A percentile compares a stretch with the other conserved stretches of the same genome.
Evolutionary conservation across 2,329 filamentous ascomycete species (phyloP).

Genomic region (Phialemonium atrogriseum): DNA sequence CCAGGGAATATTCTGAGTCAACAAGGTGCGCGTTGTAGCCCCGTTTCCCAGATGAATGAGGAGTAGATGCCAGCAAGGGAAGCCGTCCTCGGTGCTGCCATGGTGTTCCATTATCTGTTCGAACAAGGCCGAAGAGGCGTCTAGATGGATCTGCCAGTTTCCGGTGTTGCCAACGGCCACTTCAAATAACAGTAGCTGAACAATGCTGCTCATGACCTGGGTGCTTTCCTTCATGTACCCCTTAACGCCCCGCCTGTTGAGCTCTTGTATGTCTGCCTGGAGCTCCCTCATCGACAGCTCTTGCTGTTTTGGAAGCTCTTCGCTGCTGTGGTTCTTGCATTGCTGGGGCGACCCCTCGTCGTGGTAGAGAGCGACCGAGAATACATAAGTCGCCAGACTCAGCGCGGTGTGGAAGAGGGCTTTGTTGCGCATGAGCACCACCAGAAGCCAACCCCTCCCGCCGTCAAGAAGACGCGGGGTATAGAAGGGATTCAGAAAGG

Average conservation of each 20-base stretch:
- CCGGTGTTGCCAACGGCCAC: slow-evolving; percentile 22
- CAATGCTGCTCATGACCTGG: slow-evolving; percentile 27
- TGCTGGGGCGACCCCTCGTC: neutral
- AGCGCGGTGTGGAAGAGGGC: slow-evolving; percentile 49
- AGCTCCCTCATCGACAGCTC: slow-evolving; percentile 18
- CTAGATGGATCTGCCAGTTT: slow-evolving; percentile 34
- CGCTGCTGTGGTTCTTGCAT: slow-evolving; percentile 12
- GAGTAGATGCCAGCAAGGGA: slow-evolving; percentile 13
- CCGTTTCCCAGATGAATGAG: slow-evolving; percentile 13
- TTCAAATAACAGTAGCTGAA: slow-evolving; percentile 35
- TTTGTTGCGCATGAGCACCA: slow-evolving; percentile 47
- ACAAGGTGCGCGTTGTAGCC: slow-evolving; percentile 9
- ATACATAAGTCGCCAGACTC: slow-evolving; percentile 49
- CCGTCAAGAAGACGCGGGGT: slow-evolving; percentile 44
- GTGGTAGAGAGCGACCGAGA: slow-evolving; percentile 33
- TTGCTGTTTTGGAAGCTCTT: slow-evolving; percentile 20
- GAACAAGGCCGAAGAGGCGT: slow-evolving; percentile 32
- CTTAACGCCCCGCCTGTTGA: slow-evolving; percentile 17
- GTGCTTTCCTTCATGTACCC: slow-evolving; percentile 17
- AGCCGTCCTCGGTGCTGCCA: slow-evolving; percentile 13
- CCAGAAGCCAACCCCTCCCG: slow-evolving; percentile 53
- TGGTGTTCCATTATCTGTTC: slow-evolving; percentile 22
- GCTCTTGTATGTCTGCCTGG: slow-evolving; percentile 18
- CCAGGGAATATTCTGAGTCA: too few species aligned
- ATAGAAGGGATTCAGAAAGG: slow-evolving; percentile 57